These are phyloP conservation scores for Plantago elongata DNA, from an alignment of 257 asterid genomes.

Conservation along the genomic window DNA sequence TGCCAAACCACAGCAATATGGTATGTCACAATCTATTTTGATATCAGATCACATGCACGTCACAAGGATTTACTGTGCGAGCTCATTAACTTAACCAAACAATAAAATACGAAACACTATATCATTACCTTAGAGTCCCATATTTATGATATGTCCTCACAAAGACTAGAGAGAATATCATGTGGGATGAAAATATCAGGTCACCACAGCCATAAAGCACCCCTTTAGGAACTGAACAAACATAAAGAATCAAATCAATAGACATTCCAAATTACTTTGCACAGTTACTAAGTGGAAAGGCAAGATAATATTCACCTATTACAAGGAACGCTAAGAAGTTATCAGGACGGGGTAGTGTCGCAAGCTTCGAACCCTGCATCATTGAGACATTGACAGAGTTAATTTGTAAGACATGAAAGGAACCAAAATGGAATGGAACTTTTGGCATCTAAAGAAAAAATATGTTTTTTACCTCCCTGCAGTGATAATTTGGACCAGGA, in stretches of 20 bases:
- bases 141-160: conserved; percentile 79
- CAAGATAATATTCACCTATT: conserved; percentile 41
- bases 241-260: conserved; percentile 20
- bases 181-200: conserved; percentile 97
- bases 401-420: conserved; percentile 1
- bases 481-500: conserved; percentile 97
- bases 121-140: conserved; percentile 61
- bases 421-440: conserved; percentile 6
- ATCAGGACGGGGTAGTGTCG: conserved; percentile 83
- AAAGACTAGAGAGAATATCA: conserved; percentile 95
- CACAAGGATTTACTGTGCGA: no score
- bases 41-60: no score
- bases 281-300: neutral
- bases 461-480: conserved; percentile 72
- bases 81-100: neutral
- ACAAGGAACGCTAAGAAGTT: conserved; percentile 58
- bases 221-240: conserved; percentile 72
- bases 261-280: neutral
- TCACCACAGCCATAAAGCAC: conserved; percentile 98
- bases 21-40: neutral
- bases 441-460: conserved; percentile 1
- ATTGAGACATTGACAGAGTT: conserved; percentile 20
- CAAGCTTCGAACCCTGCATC: conserved; percentile 93
- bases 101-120: neutral
- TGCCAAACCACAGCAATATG: conserved; percentile 26